Percentiles rank a stretch among this genome's conserved stretches.
Evolutionary conservation across 495 filamentous ascomycete genomes (phyloP).

Genomic region (Hypoxylon cercidicola): DNA sequence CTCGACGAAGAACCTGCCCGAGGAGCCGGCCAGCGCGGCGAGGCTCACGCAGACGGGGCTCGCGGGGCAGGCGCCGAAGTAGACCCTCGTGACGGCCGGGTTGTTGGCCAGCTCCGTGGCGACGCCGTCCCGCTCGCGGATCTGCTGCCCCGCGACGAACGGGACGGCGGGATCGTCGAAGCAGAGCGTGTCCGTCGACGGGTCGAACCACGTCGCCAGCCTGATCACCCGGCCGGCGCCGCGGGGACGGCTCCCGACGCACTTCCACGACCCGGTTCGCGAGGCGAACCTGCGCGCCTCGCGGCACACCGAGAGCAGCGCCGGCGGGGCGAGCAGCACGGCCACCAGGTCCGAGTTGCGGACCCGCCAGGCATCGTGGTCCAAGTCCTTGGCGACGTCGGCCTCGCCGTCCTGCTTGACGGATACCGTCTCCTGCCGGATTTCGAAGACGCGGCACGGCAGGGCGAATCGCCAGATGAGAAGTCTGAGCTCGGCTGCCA

Average conservation of each 20-base stretch:
- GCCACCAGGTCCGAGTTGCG: constrained; percentile 32
- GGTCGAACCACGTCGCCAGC: constrained; percentile 34
- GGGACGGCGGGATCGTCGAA: constrained; percentile 36
- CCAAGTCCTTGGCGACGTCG: constrained; percentile 20
- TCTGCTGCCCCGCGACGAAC: not conserved
- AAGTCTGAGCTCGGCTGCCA: constrained; percentile 32
- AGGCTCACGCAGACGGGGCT: constrained; percentile 36
- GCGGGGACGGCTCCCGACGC: constrained; percentile 32
- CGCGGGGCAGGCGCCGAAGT: constrained; percentile 33
- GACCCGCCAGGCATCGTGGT: constrained; percentile 32
- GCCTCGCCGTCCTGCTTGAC: constrained; percentile 25
- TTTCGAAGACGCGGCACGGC: constrained; percentile 36
- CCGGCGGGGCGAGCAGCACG: constrained; percentile 31
- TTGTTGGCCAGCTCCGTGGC: constrained; percentile 20
- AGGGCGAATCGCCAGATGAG: constrained; percentile 35
- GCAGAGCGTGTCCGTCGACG: constrained; percentile 34
- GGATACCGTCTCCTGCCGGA: constrained; percentile 31
- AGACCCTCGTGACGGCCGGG: constrained; percentile 30
- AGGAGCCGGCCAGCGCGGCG: constrained; percentile 15
- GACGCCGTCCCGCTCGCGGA: constrained; percentile 28
- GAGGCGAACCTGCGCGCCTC: constrained; percentile 27
- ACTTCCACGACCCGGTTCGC: constrained; percentile 31
- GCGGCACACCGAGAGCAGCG: constrained; percentile 29
- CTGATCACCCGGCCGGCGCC: constrained; percentile 15
- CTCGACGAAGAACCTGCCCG: constrained; percentile 33